These are phyloP conservation scores for Papilionanthe hybrid DNA, from an alignment of 116 monocot genomes.

Conservation along the genomic window DNA sequence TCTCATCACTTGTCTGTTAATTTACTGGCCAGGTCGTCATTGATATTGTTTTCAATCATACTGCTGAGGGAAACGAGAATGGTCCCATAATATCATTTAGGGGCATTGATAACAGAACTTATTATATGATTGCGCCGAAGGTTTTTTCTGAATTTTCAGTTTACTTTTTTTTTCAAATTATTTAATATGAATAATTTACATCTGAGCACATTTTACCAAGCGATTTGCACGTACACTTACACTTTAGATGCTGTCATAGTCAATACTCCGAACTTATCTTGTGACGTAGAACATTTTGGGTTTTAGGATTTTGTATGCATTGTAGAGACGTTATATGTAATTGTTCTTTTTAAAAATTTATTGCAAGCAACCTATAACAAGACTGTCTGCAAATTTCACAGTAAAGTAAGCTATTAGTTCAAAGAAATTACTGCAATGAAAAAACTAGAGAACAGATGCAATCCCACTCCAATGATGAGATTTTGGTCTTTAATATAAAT, in stretches of 20 bases:
- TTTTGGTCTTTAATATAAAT: background rate
- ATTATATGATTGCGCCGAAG: slow-evolving; percentile 96
- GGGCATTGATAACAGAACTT: slow-evolving; percentile 85
- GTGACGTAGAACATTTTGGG: background rate
- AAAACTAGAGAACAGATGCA: background rate
- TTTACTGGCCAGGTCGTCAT: slow-evolving; percentile 53
- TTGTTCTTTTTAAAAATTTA: background rate
- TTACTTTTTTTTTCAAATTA: background rate
- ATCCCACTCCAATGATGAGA: background rate
- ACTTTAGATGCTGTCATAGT: background rate
- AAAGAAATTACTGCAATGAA: background rate
- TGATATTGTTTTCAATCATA: slow-evolving; percentile 98
- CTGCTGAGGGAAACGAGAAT: slow-evolving; percentile 95
- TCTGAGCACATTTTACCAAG: background rate
- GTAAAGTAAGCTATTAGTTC: background rate
- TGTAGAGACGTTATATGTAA: background rate
- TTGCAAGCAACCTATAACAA: background rate
- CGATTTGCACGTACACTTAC: background rate
- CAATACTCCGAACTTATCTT: background rate
- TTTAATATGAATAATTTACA: slow-evolving; percentile 1
- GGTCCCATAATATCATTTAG: slow-evolving; percentile 92
- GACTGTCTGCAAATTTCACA: background rate
- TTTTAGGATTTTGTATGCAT: background rate
- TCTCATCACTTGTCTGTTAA: background rate
- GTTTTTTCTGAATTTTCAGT: slow-evolving; percentile 12